Evolutionary conservation across 768 basidiomycete species (phyloP), one percentile per base, ranked within the genome.

Genomic region (Inosperma sp.): DNA sequence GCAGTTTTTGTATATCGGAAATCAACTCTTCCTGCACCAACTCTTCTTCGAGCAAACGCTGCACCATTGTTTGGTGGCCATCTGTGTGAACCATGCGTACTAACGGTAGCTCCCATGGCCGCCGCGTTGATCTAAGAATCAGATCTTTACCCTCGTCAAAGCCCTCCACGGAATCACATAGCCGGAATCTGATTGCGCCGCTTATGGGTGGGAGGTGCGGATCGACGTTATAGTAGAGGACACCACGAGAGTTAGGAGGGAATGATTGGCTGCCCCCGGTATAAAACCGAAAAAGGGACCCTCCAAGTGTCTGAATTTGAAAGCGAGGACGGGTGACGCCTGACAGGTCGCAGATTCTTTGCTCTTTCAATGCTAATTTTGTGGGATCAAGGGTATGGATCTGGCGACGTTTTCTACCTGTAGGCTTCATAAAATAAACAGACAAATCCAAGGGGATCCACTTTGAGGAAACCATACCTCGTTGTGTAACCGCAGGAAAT

Each of bases 61-160:
- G 36, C 13, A n/a, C 9, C 26, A 49, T 3, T 41, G 2, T 14
- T 14, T 41, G 23, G 5, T 17, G 31, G 3, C 8, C 2, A 19
- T 31, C n/a, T 2, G 5, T 10, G 23, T 12, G 10, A n/a, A 35
- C 35, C 19, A 49, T 49, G 27, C 37, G 37, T 21, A 41, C 10
- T 10, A 49, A 27, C n/a, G n/a, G n/a, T 6, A 37, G 16, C 19
- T 39, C 14, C 9, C 23, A 13, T 37, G 35, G 40, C 12, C 25
- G 8, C 37, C 40, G 13, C 48, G 7, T 29, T 7, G 13, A 30
- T 9, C 1, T 9, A 10, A n/a, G 37, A 5, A 39, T 23, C 30
- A 49, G 29, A 41, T 49, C 48, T 41, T 49, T 8, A 27, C 48
- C 48, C 10, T 49, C 12, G 37, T 49, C 19, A 22, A 49, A 49